Base-by-base conservation (phyloP, 345 rosid species). In the Acer negundo region DNA sequence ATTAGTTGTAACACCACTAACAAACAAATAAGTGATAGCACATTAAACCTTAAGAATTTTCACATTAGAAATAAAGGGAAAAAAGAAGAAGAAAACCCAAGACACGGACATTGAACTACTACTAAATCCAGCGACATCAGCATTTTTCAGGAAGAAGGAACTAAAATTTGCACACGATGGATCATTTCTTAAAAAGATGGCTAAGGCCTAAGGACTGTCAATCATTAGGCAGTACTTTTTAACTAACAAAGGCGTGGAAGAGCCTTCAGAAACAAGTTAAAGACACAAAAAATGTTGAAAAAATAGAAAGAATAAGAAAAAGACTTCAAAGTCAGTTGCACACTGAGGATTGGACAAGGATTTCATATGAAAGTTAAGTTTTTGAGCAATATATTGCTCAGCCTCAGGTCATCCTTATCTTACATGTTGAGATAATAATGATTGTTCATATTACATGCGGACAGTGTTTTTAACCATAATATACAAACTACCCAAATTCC, bases 1-100 rank as follows among this genome's bases (percentile, higher is more conserved):
- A 28, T 78, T 63, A 78, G 74, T 69, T 70, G 59, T 56, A 46
- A 46, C 13, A 15, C 3, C 15, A 46, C 49, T 44, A 44, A 44
- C 49, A 62, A 40, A 64, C 24, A 77, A 23, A 81, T 66, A 72
- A 62, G 6, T 11, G n/a, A 53, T n/a, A 76, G 62, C 17, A 11
- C 12, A 2, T 22, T 55, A 77, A 69, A 72, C 51, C 69, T 10
- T 15, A 59, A 26, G 15, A 22, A 44, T 20, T 61, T 23, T 64
- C 35, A 58, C 66, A 69, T 49, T 8, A 55, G 24, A 10, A 22
- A 23, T 9, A 74, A 68, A 17, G 19, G 3, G 5, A 12, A 31
- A 16, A 65, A 65, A 65, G 9, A 65, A 31, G 0, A 19, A 75
- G 22, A 47, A 61, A 19, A 20, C 3, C n/a, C n/a, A 40, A 2